Evolutionary conservation across 257 asterid species (phyloP).

Genomic region (Voacanga thouarsii): DNA sequence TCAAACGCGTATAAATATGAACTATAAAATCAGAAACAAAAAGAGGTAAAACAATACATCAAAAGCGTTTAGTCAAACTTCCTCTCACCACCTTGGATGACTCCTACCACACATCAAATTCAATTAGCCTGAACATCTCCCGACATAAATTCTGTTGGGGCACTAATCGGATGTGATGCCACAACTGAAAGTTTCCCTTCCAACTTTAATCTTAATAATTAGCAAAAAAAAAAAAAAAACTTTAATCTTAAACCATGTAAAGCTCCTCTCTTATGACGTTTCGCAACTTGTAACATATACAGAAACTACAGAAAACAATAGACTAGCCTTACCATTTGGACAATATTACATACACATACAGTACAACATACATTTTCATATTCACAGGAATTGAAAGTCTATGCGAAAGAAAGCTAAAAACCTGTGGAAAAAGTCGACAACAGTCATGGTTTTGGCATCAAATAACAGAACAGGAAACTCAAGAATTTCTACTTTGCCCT

Average conservation of each 20-base stretch:
- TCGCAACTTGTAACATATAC: background rate
- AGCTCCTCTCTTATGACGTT: background rate
- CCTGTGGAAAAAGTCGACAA: constrained; percentile 85
- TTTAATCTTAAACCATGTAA: background rate
- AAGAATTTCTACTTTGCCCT: constrained; percentile 95
- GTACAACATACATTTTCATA: background rate
- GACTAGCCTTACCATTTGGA: background rate
- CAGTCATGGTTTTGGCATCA: constrained; percentile 76
- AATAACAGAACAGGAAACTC: constrained; percentile 87
- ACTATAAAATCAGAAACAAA: background rate
- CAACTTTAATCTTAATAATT: background rate
- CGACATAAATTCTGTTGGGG: background rate
- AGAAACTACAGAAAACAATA: background rate
- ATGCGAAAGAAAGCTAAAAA: constrained; percentile 15
- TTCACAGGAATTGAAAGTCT: background rate
- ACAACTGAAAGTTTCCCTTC: background rate
- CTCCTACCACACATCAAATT: background rate
- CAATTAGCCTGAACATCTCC: background rate
- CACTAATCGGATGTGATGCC: background rate
- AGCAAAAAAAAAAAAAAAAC: too few species aligned
- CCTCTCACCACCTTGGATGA: background rate
- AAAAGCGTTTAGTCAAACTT: background rate
- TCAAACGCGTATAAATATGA: background rate
- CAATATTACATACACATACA: background rate
- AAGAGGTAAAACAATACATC: background rate